Percentiles rank a stretch among this genome's conserved stretches.
Conservation (phyloP, 805 yeast species). For the Spathaspora sp. region DNA sequence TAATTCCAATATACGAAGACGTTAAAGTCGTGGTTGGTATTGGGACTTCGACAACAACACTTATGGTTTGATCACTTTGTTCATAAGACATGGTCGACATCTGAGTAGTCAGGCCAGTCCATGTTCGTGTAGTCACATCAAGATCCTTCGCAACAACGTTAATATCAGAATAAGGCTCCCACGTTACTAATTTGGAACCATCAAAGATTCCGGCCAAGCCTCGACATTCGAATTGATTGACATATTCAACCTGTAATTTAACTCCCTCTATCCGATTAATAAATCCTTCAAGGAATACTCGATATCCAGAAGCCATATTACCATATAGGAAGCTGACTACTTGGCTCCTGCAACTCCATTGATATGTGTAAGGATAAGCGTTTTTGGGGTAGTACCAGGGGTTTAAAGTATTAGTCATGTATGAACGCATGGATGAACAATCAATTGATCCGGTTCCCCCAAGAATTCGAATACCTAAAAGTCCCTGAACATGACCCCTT, state of each 20-base stretch:
- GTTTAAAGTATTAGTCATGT: constrained; percentile 15
- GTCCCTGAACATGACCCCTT: constrained; percentile 17
- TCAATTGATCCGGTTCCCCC: constrained; percentile 9
- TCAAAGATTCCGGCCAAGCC: constrained; percentile 8
- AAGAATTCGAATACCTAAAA: constrained; percentile 15
- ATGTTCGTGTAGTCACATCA: constrained; percentile 17
- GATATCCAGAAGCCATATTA: constrained; percentile 8
- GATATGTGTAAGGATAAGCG: not conserved
- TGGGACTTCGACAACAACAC: constrained; percentile 19
- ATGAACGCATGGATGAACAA: constrained; percentile 13
- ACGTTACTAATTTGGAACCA: constrained; percentile 10
- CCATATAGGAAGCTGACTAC: constrained; percentile 11
- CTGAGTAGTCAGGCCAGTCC: constrained; percentile 5
- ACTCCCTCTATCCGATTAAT: not conserved
- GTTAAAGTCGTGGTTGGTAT: constrained; percentile 14
- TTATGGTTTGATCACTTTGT: constrained; percentile 15
- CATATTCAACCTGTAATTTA: not conserved
- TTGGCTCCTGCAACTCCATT: constrained; percentile 8
- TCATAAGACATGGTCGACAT: not conserved
- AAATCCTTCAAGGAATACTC: constrained; percentile 15
- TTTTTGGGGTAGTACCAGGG: constrained; percentile 15
- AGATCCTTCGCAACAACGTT: constrained; percentile 6
- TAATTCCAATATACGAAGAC: constrained; percentile 9
- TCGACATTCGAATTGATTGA: constrained; percentile 9
- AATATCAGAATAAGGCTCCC: constrained; percentile 1